Percentiles rank a stretch among this genome's conserved stretches.
Conservation (phyloP, 169 alveolate genomes). For the Babesia gibsoni region DNA sequence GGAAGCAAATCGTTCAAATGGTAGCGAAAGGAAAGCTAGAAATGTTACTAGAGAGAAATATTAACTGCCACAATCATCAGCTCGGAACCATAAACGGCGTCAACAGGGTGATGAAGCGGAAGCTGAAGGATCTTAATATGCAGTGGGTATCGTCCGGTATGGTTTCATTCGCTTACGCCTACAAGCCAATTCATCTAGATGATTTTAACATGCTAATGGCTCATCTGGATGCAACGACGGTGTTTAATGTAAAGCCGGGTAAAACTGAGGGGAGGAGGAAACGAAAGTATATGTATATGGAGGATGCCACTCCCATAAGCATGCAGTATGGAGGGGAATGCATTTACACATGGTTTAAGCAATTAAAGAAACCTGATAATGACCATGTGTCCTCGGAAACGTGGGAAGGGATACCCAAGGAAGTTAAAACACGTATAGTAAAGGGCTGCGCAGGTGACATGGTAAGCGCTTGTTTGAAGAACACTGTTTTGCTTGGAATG, state of each 20-base stretch:
- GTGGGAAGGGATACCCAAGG: not conserved
- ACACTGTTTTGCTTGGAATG: constrained; percentile 49
- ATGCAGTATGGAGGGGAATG: constrained; percentile 30
- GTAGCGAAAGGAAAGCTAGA: constrained; percentile 51
- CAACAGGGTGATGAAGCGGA: constrained; percentile 43
- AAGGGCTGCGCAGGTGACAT: constrained; percentile 51
- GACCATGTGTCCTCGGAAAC: not conserved
- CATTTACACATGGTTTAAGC: constrained; percentile 21
- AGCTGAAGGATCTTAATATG: constrained; percentile 52
- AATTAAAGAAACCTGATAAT: constrained; percentile 21
- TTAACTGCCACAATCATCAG: constrained; percentile 54
- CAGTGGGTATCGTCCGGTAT: constrained; percentile 67
- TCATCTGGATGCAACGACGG: constrained; percentile 40
- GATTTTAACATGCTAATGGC: constrained; percentile 59
- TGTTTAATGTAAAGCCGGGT: constrained; percentile 17
- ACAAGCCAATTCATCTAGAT: constrained; percentile 56
- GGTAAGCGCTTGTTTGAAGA: constrained; percentile 49
- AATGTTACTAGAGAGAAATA: constrained; percentile 42
- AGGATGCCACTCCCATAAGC: not conserved
- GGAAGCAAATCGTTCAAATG: constrained; percentile 52
- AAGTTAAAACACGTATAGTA: constrained; percentile 25
- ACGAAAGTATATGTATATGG: constrained; percentile 25
- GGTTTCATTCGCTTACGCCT: constrained; percentile 50
- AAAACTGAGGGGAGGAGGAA: constrained; percentile 35
- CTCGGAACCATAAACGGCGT: constrained; percentile 28